Evolutionary conservation across 257 asterid species (phyloP), one percentile per base, ranked within the genome.

Genomic region (Forsythia suspensa): DNA sequence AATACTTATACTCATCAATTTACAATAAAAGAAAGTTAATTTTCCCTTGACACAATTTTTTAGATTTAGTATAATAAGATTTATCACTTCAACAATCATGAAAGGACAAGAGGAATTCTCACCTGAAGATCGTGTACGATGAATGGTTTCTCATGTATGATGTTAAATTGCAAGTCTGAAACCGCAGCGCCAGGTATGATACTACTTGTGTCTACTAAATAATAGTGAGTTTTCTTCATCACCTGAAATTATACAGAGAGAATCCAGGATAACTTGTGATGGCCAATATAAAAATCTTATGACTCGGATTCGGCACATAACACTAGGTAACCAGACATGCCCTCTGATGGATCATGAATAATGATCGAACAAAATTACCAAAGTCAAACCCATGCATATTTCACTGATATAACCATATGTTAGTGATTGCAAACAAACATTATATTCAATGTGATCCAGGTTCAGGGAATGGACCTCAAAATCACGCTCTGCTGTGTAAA

Each of bases 181-280:
- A 94, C 99, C 36, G 98, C 98, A 79, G 99, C 99, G 70, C 97
- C 99, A 12, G 97, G 96, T 80, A 79, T 84, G 36, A 96, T 21
- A 34, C 82, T 83, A 77, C 97, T 92, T 40, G 86, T 92, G 80
- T 96, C 98, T 40, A 96, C 92, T 85, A 96, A 88, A 85, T 96
- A 96, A 85, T 88, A 92, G 79, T 94, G 99, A 68, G 98, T 96
- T 88, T 92, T 94, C 90, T 91, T 96, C 99, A 94, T 94, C 80
- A 96, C 99, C 99, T 96, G 84, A 79, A 86, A 79, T 69, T 61
- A 72, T n/a, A 80, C 20, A 42, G 43, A 72, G 63, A 74, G 63
- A 76, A 76, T 66, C 39, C 38, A 20, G 24, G 38, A 73, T 24
- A 51, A 6, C 3, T 48, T 13, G 57, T 48, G n/a, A 48, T 48